Evolutionary conservation across 2,329 filamentous ascomycete genomes (phyloP).

Genomic region (Colletotrichum spaethianum): DNA sequence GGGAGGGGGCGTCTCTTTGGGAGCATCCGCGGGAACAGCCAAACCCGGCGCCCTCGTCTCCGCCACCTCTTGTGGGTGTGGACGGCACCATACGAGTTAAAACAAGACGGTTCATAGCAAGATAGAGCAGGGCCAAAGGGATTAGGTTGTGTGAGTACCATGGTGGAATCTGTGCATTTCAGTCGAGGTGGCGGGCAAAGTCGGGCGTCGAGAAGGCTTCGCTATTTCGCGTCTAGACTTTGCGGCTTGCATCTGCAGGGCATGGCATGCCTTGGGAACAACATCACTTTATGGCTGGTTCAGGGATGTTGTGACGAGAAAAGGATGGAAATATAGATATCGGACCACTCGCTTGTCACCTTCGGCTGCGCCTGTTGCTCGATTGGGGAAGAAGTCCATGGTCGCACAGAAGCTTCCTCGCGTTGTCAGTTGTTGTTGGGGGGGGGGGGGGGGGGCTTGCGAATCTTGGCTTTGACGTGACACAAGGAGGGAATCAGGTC

Average conservation of each 20-base stretch:
- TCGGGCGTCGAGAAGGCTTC: constrained; percentile 8
- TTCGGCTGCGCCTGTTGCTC: constrained; percentile 26
- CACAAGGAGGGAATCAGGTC: constrained; percentile 11
- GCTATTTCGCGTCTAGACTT: neutral
- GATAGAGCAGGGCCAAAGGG: no score
- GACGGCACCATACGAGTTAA: neutral
- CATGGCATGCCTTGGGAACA: neutral
- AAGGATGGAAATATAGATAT: neutral
- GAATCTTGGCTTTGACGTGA: constrained; percentile 6
- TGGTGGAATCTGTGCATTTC: neutral
- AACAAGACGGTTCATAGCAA: neutral
- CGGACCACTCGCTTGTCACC: constrained; percentile 13
- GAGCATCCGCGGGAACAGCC: neutral
- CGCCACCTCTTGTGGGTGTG: neutral
- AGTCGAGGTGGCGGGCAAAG: neutral
- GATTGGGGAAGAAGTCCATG: constrained; percentile 12
- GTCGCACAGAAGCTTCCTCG: constrained; percentile 11
- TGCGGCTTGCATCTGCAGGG: constrained; percentile 6
- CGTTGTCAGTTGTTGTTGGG: neutral
- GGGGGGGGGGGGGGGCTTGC: neutral
- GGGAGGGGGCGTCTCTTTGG: neutral
- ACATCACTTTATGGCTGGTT: neutral
- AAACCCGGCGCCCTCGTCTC: neutral
- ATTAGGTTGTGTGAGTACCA: neutral
- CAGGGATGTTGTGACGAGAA: constrained; percentile 7